Conservation (phyloP, 2,329 filamentous ascomycete genomes). For the Fusarium coicis region DNA sequence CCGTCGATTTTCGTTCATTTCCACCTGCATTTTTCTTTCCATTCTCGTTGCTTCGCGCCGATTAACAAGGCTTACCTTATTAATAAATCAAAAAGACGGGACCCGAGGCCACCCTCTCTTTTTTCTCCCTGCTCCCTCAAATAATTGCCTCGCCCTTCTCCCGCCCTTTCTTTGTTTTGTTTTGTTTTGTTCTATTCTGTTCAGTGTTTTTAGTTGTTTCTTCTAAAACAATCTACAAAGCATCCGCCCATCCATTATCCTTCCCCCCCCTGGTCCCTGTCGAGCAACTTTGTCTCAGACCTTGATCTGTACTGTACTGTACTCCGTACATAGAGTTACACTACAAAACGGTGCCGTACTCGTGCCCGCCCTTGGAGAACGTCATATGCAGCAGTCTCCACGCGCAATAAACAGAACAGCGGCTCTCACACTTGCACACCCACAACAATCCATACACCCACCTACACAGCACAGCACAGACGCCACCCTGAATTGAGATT, state of each 20-base stretch:
- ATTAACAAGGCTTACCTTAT: conserved; percentile 36
- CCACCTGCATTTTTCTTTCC: conserved; percentile 12
- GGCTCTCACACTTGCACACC: conserved; percentile 15
- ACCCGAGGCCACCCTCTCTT: conserved; percentile 4
- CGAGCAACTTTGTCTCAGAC: conserved; percentile 22
- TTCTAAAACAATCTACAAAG: conserved; percentile 9
- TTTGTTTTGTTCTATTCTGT: neutral
- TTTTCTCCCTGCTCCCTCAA: neutral
- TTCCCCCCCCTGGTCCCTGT: conserved; percentile 29
- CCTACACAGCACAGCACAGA: conserved; percentile 26
- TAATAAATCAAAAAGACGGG: conserved; percentile 29
- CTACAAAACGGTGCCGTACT: conserved; percentile 12
- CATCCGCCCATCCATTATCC: conserved; percentile 1
- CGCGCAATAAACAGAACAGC: conserved; percentile 35
- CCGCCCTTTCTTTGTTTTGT: conserved; percentile 16
- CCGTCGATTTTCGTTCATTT: conserved; percentile 7
- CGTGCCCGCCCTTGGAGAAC: conserved; percentile 34
- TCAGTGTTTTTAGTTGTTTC: neutral
- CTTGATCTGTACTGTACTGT: conserved; percentile 24
- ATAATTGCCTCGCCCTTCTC: conserved; percentile 15
- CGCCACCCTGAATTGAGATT: conserved; percentile 39
- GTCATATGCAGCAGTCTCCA: conserved; percentile 43
- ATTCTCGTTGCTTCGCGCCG: conserved; percentile 26
- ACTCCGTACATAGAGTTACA: neutral
- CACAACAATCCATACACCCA: conserved; percentile 28